These are phyloP conservation scores for Eleusine indica DNA, from an alignment of 176 grass and related monocot genomes.

Conservation along the genomic window DNA sequence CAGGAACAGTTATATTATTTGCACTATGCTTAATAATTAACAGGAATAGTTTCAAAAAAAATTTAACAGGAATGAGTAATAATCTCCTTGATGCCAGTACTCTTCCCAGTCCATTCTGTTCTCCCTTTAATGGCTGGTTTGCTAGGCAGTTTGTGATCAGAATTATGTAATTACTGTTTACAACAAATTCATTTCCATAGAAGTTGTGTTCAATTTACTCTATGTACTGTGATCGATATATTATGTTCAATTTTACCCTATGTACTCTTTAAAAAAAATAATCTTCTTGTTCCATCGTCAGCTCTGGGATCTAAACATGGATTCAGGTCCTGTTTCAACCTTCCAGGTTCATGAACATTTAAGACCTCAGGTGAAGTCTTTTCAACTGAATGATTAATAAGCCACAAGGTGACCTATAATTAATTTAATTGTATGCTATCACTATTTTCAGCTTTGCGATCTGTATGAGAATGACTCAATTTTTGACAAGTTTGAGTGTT, in stretches of 20 bases:
- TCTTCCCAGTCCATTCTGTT: background rate
- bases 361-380: constrained; percentile 72
- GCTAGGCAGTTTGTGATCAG: constrained; percentile 13
- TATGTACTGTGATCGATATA: background rate
- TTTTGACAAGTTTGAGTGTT: constrained; percentile 97
- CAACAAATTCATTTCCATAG: background rate
- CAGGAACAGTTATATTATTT: constrained; percentile 11
- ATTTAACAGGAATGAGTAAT: background rate
- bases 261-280: background rate
- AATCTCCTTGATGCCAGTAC: background rate
- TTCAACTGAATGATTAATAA: constrained; percentile 32
- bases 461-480: constrained; percentile 96
- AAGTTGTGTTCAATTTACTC: background rate
- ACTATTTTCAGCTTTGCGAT: constrained; percentile 81
- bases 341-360: constrained; percentile 97
- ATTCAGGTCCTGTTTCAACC: constrained; percentile 87
- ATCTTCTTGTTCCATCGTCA: constrained; percentile 36
- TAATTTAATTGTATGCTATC: constrained; percentile 31
- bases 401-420: constrained; percentile 2
- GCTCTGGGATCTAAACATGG: constrained; percentile 98
- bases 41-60: background rate
- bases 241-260: background rate
- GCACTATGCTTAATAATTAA: constrained; percentile 20
- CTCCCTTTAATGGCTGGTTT: constrained; percentile 20
- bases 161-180: constrained; percentile 15